phyloP scores from a whole-genome alignment of 805 yeast species.

The Spathaspora boniae region DNA sequence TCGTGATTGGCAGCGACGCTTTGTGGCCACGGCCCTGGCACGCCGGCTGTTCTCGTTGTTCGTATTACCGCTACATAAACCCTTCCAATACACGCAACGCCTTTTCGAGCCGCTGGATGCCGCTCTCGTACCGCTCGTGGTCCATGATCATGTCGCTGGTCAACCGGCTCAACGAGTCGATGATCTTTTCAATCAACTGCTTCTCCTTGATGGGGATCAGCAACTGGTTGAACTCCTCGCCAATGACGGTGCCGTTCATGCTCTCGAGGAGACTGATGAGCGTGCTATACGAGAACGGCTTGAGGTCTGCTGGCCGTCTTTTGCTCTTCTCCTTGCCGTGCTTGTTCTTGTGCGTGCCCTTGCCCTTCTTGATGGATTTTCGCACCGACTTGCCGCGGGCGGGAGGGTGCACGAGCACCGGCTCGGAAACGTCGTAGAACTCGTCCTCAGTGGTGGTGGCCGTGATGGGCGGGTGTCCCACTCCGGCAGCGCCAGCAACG shows the following conservation, averaged over 20 bases:
- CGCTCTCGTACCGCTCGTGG: slow-evolving; percentile 74
- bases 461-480: too few species aligned
- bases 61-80: slow-evolving; percentile 34
- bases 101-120: slow-evolving; percentile 71
- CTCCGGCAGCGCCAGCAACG: too few species aligned
- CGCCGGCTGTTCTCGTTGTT: too few species aligned
- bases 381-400: slow-evolving; percentile 32
- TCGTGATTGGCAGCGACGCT: too few species aligned
- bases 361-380: slow-evolving; percentile 21
- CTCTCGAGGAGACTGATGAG: slow-evolving; percentile 52
- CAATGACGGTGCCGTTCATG: slow-evolving; percentile 58
- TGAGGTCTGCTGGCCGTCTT: slow-evolving; percentile 13
- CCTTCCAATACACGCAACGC: slow-evolving; percentile 90
- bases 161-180: slow-evolving; percentile 78
- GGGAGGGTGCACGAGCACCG: slow-evolving; percentile 28
- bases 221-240: slow-evolving; percentile 69
- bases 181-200: slow-evolving; percentile 75
- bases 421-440: slow-evolving; percentile 37
- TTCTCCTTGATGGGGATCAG: slow-evolving; percentile 76
- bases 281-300: slow-evolving; percentile 42
- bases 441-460: too few species aligned
- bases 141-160: slow-evolving; percentile 91
- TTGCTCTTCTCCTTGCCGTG: slow-evolving; percentile 15
- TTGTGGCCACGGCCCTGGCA: too few species aligned
- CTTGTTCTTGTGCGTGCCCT: slow-evolving; percentile 13